Evolutionary conservation across 805 yeast species (phyloP).

Genomic region (Wickerhamomyces alni): DNA sequence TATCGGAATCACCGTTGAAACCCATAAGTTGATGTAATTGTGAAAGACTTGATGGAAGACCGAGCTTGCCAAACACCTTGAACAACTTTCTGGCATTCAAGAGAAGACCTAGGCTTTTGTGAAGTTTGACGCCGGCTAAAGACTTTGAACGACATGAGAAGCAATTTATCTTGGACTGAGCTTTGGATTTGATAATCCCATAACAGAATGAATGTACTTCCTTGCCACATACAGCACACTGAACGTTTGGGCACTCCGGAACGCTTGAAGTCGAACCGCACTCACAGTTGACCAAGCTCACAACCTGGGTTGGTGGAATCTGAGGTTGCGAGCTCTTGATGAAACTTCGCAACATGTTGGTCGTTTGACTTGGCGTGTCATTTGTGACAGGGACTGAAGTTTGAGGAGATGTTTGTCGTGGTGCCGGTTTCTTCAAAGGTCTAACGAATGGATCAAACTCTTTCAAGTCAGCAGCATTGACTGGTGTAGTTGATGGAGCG

Average conservation of each 20-base stretch:
- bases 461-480: neutral
- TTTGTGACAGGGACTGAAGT: neutral
- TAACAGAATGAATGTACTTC: constrained; percentile 31
- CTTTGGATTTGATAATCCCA: constrained; percentile 16
- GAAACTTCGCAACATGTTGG: constrained; percentile 23
- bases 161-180: constrained; percentile 18
- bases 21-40: constrained; percentile 14
- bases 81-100: constrained; percentile 32
- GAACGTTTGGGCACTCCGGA: constrained; percentile 5
- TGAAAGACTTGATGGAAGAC: constrained; percentile 17
- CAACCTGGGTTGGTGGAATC: constrained; percentile 26
- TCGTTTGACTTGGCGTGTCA: constrained; percentile 26
- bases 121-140: constrained; percentile 10
- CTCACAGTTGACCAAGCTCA: constrained; percentile 9
- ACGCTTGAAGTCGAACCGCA: constrained; percentile 26
- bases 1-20: constrained; percentile 5
- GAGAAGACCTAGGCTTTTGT: constrained; percentile 22
- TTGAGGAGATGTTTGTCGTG: neutral
- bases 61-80: constrained; percentile 19
- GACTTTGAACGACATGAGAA: constrained; percentile 22
- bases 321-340: constrained; percentile 21
- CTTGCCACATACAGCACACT: constrained; percentile 27
- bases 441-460: constrained; percentile 19
- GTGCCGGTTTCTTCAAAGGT: constrained; percentile 1
- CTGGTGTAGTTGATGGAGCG: constrained; percentile 7